These are phyloP conservation scores for Colletotrichum destructivum DNA, from an alignment of 2,329 filamentous ascomycete genomes.

Conservation along the genomic window DNA sequence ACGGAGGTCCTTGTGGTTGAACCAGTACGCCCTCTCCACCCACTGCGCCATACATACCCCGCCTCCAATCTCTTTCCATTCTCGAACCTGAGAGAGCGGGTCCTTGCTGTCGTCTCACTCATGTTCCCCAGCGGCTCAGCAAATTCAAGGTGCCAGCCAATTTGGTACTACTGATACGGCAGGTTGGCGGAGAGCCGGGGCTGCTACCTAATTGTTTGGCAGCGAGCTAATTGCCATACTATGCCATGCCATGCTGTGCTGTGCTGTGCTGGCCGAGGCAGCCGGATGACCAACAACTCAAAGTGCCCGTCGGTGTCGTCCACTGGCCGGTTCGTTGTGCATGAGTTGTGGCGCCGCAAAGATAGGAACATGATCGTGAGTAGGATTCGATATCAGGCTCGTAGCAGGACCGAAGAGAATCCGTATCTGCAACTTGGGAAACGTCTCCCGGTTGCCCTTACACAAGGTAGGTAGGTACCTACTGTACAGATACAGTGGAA, in stretches of 20 bases:
- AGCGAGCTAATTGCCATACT: too few species aligned
- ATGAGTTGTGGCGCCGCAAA: not conserved
- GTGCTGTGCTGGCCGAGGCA: too few species aligned
- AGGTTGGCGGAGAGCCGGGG: not conserved
- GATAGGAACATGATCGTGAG: not conserved
- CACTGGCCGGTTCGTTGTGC: not conserved
- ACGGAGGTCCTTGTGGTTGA: slow-evolving; percentile 8
- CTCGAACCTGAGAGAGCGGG: slow-evolving; percentile 34
- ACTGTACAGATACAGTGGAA: not conserved
- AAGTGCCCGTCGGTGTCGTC: too few species aligned
- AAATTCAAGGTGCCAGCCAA: slow-evolving; percentile 1
- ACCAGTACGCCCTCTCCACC: not conserved
- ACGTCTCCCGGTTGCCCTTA: not conserved
- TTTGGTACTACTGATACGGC: not conserved
- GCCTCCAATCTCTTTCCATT: slow-evolving; percentile 40
- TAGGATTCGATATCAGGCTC: not conserved
- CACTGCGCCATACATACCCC: slow-evolving; percentile 23
- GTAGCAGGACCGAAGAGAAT: not conserved
- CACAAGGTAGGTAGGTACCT: not conserved
- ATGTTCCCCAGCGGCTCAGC: slow-evolving; percentile 36
- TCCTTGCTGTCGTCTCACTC: slow-evolving; percentile 14
- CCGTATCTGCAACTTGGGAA: not conserved
- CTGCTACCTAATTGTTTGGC: not conserved
- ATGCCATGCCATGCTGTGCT: too few species aligned
- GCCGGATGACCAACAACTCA: too few species aligned